Conservation (phyloP, 306 rosid species). For the Pachyrhizus erosus region DNA sequence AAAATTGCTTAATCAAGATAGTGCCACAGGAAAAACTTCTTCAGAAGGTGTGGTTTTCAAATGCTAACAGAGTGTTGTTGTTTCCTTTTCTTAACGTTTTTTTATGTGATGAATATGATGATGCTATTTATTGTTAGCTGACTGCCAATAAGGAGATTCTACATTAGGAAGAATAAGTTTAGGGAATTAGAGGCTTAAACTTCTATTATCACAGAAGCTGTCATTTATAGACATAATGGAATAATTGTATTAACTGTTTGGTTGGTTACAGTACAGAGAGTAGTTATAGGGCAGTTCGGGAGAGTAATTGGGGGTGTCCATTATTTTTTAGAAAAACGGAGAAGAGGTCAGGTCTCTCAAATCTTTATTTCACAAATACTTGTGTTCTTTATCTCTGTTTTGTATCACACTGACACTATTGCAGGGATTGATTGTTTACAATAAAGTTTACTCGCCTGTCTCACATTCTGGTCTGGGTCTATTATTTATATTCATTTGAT, state of each 20-base stretch:
- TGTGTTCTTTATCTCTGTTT: neutral
- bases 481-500: slow-evolving; percentile 37
- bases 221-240: slow-evolving; percentile 20
- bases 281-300: slow-evolving; percentile 18
- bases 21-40: slow-evolving; percentile 98
- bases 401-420: neutral
- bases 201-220: slow-evolving; percentile 14
- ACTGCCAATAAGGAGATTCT: neutral
- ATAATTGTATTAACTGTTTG: neutral
- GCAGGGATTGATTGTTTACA: slow-evolving; percentile 2
- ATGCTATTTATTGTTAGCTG: slow-evolving; percentile 23
- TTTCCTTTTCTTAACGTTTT: slow-evolving; percentile 24
- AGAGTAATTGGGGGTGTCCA: neutral
- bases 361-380: neutral
- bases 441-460: neutral
- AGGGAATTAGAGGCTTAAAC: slow-evolving; percentile 9
- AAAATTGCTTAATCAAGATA: slow-evolving; percentile 75
- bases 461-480: slow-evolving; percentile 16
- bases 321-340: slow-evolving; percentile 17
- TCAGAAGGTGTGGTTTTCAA: slow-evolving; percentile 72
- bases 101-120: slow-evolving; percentile 28
- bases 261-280: slow-evolving; percentile 29
- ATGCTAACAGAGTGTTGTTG: slow-evolving; percentile 21
- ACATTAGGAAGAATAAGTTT: slow-evolving; percentile 13
- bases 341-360: slow-evolving; percentile 24